Percentiles rank a stretch among this genome's conserved stretches.
Conservation (phyloP, 169 alveolate species). For the Theileria equi region DNA sequence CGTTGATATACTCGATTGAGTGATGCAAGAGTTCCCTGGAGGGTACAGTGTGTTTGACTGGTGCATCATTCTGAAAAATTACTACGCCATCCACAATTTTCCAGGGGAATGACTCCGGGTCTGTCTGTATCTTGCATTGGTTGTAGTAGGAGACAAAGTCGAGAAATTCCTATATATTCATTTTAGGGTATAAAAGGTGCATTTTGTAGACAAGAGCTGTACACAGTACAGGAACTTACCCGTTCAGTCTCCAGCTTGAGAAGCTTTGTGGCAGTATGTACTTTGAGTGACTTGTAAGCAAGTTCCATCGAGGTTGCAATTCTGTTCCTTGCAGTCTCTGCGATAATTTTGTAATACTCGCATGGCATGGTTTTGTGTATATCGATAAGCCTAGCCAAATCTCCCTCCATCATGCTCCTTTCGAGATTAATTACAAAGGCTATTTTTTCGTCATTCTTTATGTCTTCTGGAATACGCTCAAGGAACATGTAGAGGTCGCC, state of each 20-base stretch:
- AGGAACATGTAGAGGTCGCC: constrained; percentile 74
- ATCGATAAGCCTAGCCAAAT: constrained; percentile 46
- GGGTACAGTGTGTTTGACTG: constrained; percentile 12
- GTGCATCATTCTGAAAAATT: constrained; percentile 22
- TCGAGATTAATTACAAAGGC: constrained; percentile 67
- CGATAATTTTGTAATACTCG: constrained; percentile 47
- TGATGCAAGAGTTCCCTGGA: constrained; percentile 46
- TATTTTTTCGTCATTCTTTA: constrained; percentile 28
- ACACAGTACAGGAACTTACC: constrained; percentile 3
- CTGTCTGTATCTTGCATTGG: constrained; percentile 40
- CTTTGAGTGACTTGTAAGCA: constrained; percentile 45
- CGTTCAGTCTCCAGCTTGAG: constrained; percentile 49
- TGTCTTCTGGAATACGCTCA: constrained; percentile 54
- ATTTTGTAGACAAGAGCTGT: neutral
- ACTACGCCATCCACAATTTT: constrained; percentile 23
- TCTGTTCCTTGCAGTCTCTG: constrained; percentile 63
- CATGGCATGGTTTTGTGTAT: constrained; percentile 3
- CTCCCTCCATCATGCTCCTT: constrained; percentile 75
- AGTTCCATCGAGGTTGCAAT: constrained; percentile 71
- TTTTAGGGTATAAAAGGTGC: neutral
- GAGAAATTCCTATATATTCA: constrained; percentile 18
- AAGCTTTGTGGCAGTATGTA: constrained; percentile 39
- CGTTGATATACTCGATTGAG: constrained; percentile 31
- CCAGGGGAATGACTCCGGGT: constrained; percentile 38
- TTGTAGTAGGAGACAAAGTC: constrained; percentile 52